Base-by-base conservation (phyloP, 139 green algal species). In the Volvox africanus region DNA sequence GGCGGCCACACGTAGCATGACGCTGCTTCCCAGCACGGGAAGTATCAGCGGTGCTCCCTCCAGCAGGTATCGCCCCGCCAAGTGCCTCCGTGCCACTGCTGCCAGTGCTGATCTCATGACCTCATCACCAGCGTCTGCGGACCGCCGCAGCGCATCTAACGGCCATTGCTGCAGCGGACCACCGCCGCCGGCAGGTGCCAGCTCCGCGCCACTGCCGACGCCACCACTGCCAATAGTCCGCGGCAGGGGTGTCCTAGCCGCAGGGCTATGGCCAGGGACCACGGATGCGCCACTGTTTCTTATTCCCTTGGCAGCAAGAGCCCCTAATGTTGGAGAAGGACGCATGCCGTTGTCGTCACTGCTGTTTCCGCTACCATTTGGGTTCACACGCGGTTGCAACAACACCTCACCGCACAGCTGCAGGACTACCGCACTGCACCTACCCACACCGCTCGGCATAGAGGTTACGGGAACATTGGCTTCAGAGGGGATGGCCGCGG, bases 11-110 rank as follows among this genome's bases (percentile, higher is more conserved):
- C 78, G 36, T 14, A 88, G 86, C 35, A 88, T 77, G 62, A 92
- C 80, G 32, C 44, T 82, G 83, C 87, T 84, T 0, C 95, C 96
- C 77, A 97, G 76, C 30, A 97, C 75, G 1, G 94, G 94, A 55
- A 97, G 62, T 12, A 82, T 33, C 55, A 96, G 76, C 22, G 68
- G 75, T 30, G 95, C 95, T 86, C 96, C 96, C 30, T 50, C 35
- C 75, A 97, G 78, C 86, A 97, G 33, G 32, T 71, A 21, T 1
- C 93, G 90, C 17, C 93, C 95, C 1, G 84, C 71, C 61, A 96
- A 77, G 71, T 93, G 91, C 44, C 85, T 88, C 50, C 87, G 71
- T 37, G 85, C 85, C 44, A 89, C 85, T n/a, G 85, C 85, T 20
- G 89, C 89, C 55, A 95, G 82, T 67, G 87, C 65, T 37, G 82